A percentile compares a stretch with the other conserved stretches of the same genome.
Evolutionary conservation across 306 rosid genomes (phyloP).

Genomic region (Crotalaria pallida): DNA sequence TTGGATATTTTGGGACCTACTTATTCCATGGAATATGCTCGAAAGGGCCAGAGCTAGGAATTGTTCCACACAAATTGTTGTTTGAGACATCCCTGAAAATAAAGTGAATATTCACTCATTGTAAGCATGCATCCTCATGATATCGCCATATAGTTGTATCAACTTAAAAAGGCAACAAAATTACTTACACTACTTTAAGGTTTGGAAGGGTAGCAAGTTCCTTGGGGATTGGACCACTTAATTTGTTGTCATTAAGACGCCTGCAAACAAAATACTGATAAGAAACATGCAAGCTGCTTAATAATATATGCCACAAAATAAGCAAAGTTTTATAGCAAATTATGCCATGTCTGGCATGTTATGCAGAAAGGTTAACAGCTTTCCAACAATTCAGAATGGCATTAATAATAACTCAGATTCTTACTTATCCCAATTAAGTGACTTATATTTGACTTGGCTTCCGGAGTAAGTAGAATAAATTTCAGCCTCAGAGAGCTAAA

Average conservation of each 20-base stretch:
- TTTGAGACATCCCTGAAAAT: slow-evolving; percentile 81
- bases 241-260: slow-evolving; percentile 74
- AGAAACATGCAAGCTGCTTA: slow-evolving; percentile 15
- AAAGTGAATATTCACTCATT: slow-evolving; percentile 11
- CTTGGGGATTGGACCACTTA: slow-evolving; percentile 81
- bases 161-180: background rate
- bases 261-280: slow-evolving; percentile 37
- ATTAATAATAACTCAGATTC: background rate
- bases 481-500: background rate
- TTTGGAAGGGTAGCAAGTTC: slow-evolving; percentile 59
- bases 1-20: slow-evolving; percentile 39
- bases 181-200: slow-evolving; percentile 96
- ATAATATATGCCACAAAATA: background rate
- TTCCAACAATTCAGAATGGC: background rate
- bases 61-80: slow-evolving; percentile 86
- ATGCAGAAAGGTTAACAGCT: background rate
- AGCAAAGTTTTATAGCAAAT: background rate
- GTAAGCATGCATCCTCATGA: background rate
- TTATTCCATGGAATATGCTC: slow-evolving; percentile 85
- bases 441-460: background rate
- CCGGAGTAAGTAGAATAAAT: background rate
- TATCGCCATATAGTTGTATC: background rate
- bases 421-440: background rate
- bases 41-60: slow-evolving; percentile 82
- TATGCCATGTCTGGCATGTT: background rate